phyloP scores from a whole-genome alignment of 805 yeast species.

The Wickerhamiella shivajii region DNA sequence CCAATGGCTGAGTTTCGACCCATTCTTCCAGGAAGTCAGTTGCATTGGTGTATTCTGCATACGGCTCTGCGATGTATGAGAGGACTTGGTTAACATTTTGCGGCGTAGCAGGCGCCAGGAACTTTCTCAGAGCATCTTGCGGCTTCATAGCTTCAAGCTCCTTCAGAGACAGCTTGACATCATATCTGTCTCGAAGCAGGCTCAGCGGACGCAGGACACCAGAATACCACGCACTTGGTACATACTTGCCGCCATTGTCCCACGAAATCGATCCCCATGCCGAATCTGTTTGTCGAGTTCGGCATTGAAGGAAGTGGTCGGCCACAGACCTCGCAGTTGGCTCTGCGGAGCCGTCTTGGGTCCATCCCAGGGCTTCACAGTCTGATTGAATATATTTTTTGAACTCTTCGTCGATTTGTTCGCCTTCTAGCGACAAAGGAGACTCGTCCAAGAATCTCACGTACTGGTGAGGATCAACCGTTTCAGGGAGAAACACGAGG shows the following conservation, averaged over 20 bases:
- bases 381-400: slow-evolving; percentile 11
- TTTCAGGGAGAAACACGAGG: slow-evolving; percentile 22
- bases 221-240: slow-evolving; percentile 18
- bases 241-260: slow-evolving; percentile 10
- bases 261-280: slow-evolving; percentile 13
- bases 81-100: background rate
- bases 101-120: slow-evolving; percentile 9
- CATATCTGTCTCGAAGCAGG: slow-evolving; percentile 12
- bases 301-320: slow-evolving; percentile 18
- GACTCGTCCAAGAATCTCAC: slow-evolving; percentile 7
- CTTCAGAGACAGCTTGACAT: slow-evolving; percentile 7
- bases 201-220: slow-evolving; percentile 21
- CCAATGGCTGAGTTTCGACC: slow-evolving; percentile 12
- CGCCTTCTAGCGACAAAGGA: slow-evolving; percentile 8
- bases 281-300: slow-evolving; percentile 21
- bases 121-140: slow-evolving; percentile 10
- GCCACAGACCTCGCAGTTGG: slow-evolving; percentile 2
- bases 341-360: slow-evolving; percentile 7
- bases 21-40: slow-evolving; percentile 14
- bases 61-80: slow-evolving; percentile 16
- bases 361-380: slow-evolving; percentile 16
- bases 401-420: slow-evolving; percentile 10
- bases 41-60: slow-evolving; percentile 14
- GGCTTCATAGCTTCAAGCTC: slow-evolving; percentile 14
- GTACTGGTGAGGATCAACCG: slow-evolving; percentile 15